Percentiles rank a stretch among this genome's conserved stretches.
Evolutionary conservation across 83 land plant genomes (phyloP).

Genomic region (Picea engelmannii): DNA sequence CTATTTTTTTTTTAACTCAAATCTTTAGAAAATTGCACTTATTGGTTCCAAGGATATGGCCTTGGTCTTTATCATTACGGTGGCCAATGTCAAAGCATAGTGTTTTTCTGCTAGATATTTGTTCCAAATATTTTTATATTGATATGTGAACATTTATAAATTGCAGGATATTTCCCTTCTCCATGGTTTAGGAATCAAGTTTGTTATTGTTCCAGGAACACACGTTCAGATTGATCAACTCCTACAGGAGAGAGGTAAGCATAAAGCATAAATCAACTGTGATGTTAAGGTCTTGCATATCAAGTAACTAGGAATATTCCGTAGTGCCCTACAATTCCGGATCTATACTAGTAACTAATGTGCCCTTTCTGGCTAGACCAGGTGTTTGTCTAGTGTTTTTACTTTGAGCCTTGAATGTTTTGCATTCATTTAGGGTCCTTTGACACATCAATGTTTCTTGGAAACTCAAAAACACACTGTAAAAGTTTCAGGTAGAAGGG

Average conservation of each 20-base stretch:
- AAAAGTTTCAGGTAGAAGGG: background rate
- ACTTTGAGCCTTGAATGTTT: background rate
- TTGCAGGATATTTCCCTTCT: slow-evolving; percentile 94
- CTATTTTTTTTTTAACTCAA: background rate
- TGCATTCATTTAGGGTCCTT: background rate
- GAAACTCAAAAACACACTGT: background rate
- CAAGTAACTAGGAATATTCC: background rate
- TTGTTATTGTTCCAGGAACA: slow-evolving; percentile 90
- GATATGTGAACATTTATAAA: background rate
- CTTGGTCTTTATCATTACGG: no score
- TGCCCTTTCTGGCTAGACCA: background rate
- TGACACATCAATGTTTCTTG: background rate
- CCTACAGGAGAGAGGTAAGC: slow-evolving; percentile 77
- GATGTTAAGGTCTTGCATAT: background rate
- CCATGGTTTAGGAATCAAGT: slow-evolving; percentile 89
- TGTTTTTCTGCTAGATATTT: no score
- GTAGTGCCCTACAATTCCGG: background rate
- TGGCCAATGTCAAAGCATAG: no score
- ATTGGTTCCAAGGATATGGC: background rate
- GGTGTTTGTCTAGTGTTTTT: background rate
- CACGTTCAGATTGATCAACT: slow-evolving; percentile 90
- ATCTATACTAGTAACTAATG: background rate
- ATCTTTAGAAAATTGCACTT: background rate
- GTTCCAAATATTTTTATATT: no score
- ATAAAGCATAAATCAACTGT: background rate